Evolutionary conservation across 2,329 filamentous ascomycete species (phyloP).

Genomic region (Pestalotiopsis sp.): DNA sequence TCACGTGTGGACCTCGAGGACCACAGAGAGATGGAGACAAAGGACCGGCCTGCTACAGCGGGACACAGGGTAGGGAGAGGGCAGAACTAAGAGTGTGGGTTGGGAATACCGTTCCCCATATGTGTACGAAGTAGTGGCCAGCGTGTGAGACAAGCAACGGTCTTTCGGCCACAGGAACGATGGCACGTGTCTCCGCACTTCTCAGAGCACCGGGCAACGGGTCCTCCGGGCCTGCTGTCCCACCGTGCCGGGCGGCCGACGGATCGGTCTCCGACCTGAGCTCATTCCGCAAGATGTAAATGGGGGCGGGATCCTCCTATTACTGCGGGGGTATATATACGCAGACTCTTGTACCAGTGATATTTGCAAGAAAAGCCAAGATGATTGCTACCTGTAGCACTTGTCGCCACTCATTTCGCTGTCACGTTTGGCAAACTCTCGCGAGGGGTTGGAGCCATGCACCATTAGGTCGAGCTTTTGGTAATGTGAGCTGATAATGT

Average conservation of each 20-base stretch:
- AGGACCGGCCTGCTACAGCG: no score
- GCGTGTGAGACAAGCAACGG: not conserved
- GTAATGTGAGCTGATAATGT: no score
- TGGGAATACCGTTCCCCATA: not conserved
- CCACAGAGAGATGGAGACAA: no score
- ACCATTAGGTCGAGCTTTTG: no score
- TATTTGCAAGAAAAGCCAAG: no score
- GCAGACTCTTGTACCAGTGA: no score
- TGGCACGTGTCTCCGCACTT: conserved; percentile 11
- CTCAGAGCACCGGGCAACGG: not conserved
- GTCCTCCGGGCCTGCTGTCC: conserved; percentile 3
- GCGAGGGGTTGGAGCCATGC: no score
- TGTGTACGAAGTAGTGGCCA: not conserved
- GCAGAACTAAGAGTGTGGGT: not conserved
- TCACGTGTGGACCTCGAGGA: no score
- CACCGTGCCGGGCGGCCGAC: conserved; percentile 8
- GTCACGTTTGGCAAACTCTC: no score
- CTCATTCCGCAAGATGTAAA: not conserved
- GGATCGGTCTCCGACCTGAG: not conserved
- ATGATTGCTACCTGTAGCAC: no score
- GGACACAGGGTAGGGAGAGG: not conserved
- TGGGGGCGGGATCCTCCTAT: not conserved
- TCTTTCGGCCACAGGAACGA: conserved; percentile 5
- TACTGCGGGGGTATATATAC: not conserved
- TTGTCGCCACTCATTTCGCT: no score